Evolutionary conservation across 768 basidiomycete genomes (phyloP), one percentile per base, ranked within the genome.

Genomic region (Termitomyces sp.): DNA sequence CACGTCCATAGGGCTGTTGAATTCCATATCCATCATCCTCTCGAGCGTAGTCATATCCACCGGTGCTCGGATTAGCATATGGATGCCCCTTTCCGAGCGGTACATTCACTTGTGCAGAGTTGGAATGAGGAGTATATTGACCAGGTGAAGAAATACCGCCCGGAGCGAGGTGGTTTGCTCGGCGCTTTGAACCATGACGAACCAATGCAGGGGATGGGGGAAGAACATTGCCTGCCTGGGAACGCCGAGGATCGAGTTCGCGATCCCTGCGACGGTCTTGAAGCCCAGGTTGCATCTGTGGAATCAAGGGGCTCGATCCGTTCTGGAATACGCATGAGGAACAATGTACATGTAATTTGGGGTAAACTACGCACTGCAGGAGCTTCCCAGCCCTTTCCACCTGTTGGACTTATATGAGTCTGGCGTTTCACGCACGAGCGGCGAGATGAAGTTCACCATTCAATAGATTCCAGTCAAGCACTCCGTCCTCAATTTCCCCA

Each of bases 401-500:
- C 89, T 91, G 64, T 50, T 53, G n/a, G 26, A n/a, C 33, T 38
- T 40, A 11, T 26, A 11, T 58, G 38, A 60, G 54, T 42, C 21
- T 8, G 44, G 14, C 9, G 37, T 63, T 48, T 52, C 37, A 41
- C 47, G 8, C 23, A 48, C 12, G 19, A 23, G 26, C 17, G 30
- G 5, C 19, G 37, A 26, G 48, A 37, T 33, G 50, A 43, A 50
- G 17, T 77, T 56, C 61, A 89, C 89, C 86, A 66, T 98, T 94
- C 51, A 98, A 73, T 58, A 87, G 62, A 75, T 96, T 97, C 97
- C 97, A 99, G 70, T 99, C 97, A 71, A 91, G 98, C 33, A 94
- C 79, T 19, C 89, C 89, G 73, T 98, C 97, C 61, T 99, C 97
- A 26, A 86, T 70, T 64, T 98, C 97, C 57, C 85, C 87, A 62